Conservation (phyloP, 1,284 basidiomycete genomes). For the Termitomyces sp. region DNA sequence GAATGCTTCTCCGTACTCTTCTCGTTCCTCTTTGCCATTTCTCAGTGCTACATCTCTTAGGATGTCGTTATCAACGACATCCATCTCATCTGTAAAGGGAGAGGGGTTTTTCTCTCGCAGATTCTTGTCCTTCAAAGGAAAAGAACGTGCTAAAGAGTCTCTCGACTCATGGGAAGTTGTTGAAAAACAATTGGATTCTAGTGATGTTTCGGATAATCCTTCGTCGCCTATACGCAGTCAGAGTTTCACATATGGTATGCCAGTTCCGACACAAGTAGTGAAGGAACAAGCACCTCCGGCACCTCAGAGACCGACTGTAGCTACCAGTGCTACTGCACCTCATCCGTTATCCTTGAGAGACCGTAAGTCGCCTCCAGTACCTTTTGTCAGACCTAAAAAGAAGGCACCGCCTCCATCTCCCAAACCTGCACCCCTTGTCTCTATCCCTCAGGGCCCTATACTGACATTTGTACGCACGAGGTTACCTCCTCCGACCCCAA, state of each 20-base stretch:
- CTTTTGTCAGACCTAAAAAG: slow-evolving; percentile 18
- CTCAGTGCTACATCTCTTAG: slow-evolving; percentile 38
- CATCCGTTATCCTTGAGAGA: slow-evolving; percentile 23
- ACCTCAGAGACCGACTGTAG: not conserved
- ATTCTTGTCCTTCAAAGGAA: slow-evolving; percentile 29
- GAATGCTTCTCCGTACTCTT: slow-evolving; percentile 32
- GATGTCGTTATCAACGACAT: slow-evolving; percentile 25
- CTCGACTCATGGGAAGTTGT: slow-evolving; percentile 37
- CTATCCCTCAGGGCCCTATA: slow-evolving; percentile 18
- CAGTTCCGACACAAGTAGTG: not conserved
- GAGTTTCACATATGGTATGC: slow-evolving; percentile 24
- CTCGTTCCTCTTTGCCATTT: slow-evolving; percentile 29
- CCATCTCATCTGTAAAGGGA: slow-evolving; percentile 22
- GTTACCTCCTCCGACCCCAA: slow-evolving; percentile 15
- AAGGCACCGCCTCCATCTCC: slow-evolving; percentile 11
- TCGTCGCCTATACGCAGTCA: slow-evolving; percentile 26
- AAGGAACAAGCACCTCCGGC: not conserved
- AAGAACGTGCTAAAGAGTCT: slow-evolving; percentile 28
- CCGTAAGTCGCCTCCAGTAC: slow-evolving; percentile 21
- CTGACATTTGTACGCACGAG: slow-evolving; percentile 22
- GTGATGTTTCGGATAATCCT: slow-evolving; percentile 21
- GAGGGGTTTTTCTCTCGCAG: slow-evolving; percentile 27
- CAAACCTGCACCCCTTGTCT: slow-evolving; percentile 2
- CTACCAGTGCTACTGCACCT: not conserved
- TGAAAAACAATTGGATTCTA: slow-evolving; percentile 20